phyloP scores from a whole-genome alignment of 2,329 filamentous ascomycete species.

The Dryadomyces quercus-mongolicae region DNA sequence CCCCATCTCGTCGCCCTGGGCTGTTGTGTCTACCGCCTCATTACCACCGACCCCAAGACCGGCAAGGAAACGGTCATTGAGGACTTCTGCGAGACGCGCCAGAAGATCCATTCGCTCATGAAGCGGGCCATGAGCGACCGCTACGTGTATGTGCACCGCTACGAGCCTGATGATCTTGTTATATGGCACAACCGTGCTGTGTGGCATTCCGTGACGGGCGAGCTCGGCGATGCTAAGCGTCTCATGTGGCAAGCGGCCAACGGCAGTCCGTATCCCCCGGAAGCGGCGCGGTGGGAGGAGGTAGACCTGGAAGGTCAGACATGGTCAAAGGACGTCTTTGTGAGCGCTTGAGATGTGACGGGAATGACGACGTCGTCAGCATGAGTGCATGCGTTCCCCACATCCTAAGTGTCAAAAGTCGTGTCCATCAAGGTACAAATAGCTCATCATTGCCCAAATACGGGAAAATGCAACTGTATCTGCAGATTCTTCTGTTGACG shows the following conservation, averaged over 20 bases:
- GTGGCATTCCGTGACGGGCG: conserved; percentile 5
- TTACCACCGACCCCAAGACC: conserved; percentile 2
- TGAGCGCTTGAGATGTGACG: too few species aligned
- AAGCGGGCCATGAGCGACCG: background rate
- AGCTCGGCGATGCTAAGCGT: background rate
- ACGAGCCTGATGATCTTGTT: conserved; percentile 1
- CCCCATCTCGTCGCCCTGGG: conserved; percentile 4
- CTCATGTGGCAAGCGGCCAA: conserved; percentile 5
- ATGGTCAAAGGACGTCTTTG: background rate
- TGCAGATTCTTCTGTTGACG: too few species aligned
- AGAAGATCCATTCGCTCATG: conserved; percentile 1
- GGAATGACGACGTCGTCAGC: too few species aligned
- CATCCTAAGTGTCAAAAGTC: too few species aligned
- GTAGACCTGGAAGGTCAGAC: conserved; percentile 1
- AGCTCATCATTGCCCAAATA: too few species aligned
- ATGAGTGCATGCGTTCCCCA: too few species aligned
- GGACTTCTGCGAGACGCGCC: background rate
- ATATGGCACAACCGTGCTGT: conserved; percentile 5
- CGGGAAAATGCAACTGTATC: too few species aligned
- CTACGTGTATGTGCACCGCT: conserved; percentile 3
- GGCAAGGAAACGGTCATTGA: background rate
- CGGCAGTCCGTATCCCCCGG: background rate
- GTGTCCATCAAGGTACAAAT: too few species aligned
- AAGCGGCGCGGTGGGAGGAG: conserved; percentile 1
- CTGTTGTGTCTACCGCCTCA: conserved; percentile 3